A percentile compares a stretch with the other conserved stretches of the same genome.
These are phyloP conservation scores for Corylus heterophylla DNA, from an alignment of 306 rosid species.

Conservation along the genomic window DNA sequence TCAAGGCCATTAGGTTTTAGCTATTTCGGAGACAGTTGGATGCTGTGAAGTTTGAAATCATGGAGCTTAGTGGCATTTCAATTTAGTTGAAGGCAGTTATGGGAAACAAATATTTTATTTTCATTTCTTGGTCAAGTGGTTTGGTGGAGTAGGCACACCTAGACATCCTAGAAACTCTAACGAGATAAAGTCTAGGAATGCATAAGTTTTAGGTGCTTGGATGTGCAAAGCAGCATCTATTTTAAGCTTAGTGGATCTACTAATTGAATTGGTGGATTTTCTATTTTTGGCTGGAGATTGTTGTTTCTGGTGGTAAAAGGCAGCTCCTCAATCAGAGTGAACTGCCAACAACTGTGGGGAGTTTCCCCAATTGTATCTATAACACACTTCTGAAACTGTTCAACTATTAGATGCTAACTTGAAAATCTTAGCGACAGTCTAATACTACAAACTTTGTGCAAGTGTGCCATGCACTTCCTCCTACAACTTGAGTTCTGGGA, in stretches of 20 bases:
- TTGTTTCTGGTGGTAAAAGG: background rate
- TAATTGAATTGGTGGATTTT: background rate
- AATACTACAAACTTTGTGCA: background rate
- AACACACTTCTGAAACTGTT: background rate
- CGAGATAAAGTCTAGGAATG: background rate
- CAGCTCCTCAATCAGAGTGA: background rate
- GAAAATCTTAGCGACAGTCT: background rate
- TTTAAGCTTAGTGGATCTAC: background rate
- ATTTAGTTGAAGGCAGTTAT: background rate
- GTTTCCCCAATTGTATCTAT: background rate
- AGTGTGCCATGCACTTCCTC: background rate
- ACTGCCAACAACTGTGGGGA: background rate
- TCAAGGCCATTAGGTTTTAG: background rate
- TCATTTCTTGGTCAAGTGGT: background rate
- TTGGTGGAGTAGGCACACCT: background rate
- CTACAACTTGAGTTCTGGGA: background rate
- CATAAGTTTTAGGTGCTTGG: background rate
- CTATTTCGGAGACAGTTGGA: background rate
- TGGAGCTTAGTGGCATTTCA: background rate
- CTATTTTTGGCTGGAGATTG: background rate
- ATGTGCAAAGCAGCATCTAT: background rate
- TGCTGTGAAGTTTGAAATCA: background rate
- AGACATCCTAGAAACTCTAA: background rate
- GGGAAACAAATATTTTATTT: background rate
- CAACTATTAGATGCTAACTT: background rate